Evolutionary conservation across 345 rosid species (phyloP), one percentile per base, ranked within the genome.

Genomic region (Ceriops tagal): DNA sequence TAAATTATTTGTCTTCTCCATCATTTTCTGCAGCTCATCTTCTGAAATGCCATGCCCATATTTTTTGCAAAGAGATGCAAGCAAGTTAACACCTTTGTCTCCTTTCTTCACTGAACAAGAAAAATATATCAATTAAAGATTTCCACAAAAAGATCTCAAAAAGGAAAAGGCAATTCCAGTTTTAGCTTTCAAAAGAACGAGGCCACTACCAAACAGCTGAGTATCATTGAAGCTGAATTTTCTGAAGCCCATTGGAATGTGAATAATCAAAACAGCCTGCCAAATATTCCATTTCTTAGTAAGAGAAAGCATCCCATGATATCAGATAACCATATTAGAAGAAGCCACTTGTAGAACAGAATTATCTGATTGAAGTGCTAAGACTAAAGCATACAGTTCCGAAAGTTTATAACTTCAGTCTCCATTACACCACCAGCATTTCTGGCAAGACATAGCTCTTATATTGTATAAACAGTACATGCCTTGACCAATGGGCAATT

Each of bases 241-340:
- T 78, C 97, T 85, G 81, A 84, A 85, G 72, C 75, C 86, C 73
- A 76, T 68, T 56, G 99, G 99, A 61, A 93, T 75, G 71, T 91
- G 99, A 32, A 92, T 78, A 71, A 92, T 85, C 85, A 93, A 75
- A 77, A 93, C 82, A 71, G 87, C 99, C 99, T 93, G 96, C 70
- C 18, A 66, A 28, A 71, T 28, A 76, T 65, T 46, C 58, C 62
- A 74, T 69, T 37, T 39, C 24, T 46, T 49, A 28, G 65, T 64
- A 57, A 71, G 68, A 56, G 66, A 63, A 55, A 37, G 58, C 59
- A n/a, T 59, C 11, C 58, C 13, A 11, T 13, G 19, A 31, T 3
- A 34, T 30, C 37, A 18, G 26, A 18, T 4, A 39, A 28, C 73
- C 62, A 61, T 28, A 21, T 15, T 13, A 70, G 26, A 27, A n/a